A percentile compares a stretch with the other conserved stretches of the same genome.
These are phyloP conservation scores for Plantago elongata DNA, from an alignment of 257 asterid genomes.

Conservation along the genomic window DNA sequence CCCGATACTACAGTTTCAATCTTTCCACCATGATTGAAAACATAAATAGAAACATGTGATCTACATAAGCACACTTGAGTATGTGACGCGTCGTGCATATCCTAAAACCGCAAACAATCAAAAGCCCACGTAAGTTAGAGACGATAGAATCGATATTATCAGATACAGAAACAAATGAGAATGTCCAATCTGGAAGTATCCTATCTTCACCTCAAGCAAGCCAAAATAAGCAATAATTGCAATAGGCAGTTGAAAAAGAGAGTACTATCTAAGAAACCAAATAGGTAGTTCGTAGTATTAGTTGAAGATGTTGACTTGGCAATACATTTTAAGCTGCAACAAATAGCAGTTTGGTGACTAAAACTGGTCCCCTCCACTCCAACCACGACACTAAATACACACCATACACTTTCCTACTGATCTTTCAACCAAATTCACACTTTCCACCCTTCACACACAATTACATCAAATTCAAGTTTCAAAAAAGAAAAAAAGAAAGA, in stretches of 20 bases:
- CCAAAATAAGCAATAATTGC: slow-evolving; percentile 1
- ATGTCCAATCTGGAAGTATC: not conserved
- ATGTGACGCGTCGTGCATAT: no score
- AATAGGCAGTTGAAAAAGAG: not conserved
- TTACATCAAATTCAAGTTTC: not conserved
- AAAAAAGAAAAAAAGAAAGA: no score
- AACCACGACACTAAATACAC: slow-evolving; percentile 24
- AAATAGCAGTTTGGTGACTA: slow-evolving; percentile 18
- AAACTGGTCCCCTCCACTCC: slow-evolving; percentile 29
- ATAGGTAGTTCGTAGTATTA: slow-evolving; percentile 8
- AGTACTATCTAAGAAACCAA: slow-evolving; percentile 5
- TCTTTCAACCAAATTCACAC: slow-evolving; percentile 17
- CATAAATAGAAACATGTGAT: no score
- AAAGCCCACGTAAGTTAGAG: no score
- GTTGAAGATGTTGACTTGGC: slow-evolving; percentile 23
- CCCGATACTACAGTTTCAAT: no score
- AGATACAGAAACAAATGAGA: not conserved
- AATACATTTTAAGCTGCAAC: slow-evolving; percentile 16
- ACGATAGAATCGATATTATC: not conserved
- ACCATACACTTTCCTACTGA: slow-evolving; percentile 20
- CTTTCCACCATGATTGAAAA: no score
- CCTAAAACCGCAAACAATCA: no score
- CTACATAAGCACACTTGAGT: no score
- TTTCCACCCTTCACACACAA: slow-evolving; percentile 19
- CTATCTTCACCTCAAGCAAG: not conserved